A percentile compares a stretch with the other conserved stretches of the same genome.
Evolutionary conservation across 352 stramenopile species (phyloP).

Genomic region (Phytophthora pisi): DNA sequence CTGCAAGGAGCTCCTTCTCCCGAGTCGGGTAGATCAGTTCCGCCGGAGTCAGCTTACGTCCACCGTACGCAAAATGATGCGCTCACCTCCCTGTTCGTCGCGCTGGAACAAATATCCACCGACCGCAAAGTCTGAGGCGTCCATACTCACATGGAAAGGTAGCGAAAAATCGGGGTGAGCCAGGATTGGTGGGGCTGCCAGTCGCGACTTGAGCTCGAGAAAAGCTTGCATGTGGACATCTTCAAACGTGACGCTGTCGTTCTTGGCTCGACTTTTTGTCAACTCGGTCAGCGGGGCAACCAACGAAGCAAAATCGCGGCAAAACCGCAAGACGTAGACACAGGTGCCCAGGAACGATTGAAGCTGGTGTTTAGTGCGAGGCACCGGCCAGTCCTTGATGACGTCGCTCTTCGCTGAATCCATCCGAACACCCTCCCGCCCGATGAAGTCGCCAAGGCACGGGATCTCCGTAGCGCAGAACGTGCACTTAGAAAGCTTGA

Average conservation of each 20-base stretch:
- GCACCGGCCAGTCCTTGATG: conserved; percentile 3
- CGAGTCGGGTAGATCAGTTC: background rate
- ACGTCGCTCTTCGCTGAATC: background rate
- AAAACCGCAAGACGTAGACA: background rate
- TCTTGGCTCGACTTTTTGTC: background rate
- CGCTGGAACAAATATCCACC: background rate
- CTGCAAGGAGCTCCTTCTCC: conserved; percentile 2
- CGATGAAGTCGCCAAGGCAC: background rate
- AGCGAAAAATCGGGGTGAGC: background rate
- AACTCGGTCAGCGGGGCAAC: background rate
- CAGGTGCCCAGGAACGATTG: background rate
- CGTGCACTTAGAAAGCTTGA: background rate
- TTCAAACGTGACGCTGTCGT: background rate
- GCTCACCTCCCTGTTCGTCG: background rate
- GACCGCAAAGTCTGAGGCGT: background rate
- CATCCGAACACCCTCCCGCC: background rate
- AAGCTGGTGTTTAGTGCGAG: background rate
- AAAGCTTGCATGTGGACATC: background rate
- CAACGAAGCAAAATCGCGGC: background rate
- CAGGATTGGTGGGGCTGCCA: background rate
- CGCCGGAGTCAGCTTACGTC: background rate
- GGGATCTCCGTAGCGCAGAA: background rate
- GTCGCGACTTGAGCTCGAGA: background rate
- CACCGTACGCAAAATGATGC: background rate
- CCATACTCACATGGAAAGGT: background rate